Evolutionary conservation across 371 early-diverging fungal genomes (phyloP), one percentile per base, ranked within the genome.

Genomic region (Lichtheimia ramosa): DNA sequence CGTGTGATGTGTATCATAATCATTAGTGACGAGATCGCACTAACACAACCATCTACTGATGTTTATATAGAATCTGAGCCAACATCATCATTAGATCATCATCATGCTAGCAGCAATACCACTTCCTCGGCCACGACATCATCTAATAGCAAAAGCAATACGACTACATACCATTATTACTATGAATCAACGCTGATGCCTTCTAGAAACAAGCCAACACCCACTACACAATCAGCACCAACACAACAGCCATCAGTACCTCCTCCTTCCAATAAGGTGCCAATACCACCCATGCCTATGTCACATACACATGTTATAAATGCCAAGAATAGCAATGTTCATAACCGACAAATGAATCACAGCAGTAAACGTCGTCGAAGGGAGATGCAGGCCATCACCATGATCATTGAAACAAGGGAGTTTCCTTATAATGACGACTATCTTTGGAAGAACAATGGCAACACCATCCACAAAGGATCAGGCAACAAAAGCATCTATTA

Each of bases 361-460:
- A 27, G 51, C 51, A 75, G 15, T 18, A 46, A 46, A 59, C 78
- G 83, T 3, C 77, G 79, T 54, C 78, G 83, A 48, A 71, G 80
- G 28, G 83, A 79, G 62, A 83, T 83, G 83, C 80, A 79, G 41
- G 73, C 83, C 2, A 76, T 83, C 24, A 80, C 73, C 48, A 76
- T 75, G 74, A 76, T 80, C 51, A 71, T 83, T 10, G 83, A 83
- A 43, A 80, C 83, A 1, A 66, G 60, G 12, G 80, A 83, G 40
- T 62, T 54, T 54, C 80, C 77, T 13, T 72, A 74, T 56, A 41
- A 66, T 7, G 83, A 83, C 48, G 68, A 68, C 6, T 83, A 75
- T 55, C 51, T 75, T 3, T 83, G 83, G 83, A 78, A 80, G 66
- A 83, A 83, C 66, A 83, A 83, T 51, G 83, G 83, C 18, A 83